phyloP scores from a whole-genome alignment of 106 monocot species.

The Dioscorea zingiberensis region DNA sequence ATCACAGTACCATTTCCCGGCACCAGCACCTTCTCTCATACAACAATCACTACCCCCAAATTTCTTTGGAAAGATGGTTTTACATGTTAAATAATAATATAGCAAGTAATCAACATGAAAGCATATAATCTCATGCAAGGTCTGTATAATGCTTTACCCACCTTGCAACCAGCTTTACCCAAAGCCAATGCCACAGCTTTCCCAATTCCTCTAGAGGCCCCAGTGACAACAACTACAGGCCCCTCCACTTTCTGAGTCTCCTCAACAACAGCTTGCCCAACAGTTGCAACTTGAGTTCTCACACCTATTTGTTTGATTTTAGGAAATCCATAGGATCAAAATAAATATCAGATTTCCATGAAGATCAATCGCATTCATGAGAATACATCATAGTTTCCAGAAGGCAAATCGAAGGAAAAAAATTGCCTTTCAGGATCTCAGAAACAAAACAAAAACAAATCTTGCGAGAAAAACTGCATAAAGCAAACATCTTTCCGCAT shows the following conservation, averaged over 20 bases:
- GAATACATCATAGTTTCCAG: not conserved
- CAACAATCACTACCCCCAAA: no score
- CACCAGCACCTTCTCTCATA: no score
- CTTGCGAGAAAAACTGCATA: not conserved
- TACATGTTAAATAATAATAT: not conserved
- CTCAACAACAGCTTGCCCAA: slow-evolving; percentile 35
- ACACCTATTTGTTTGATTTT: slow-evolving; percentile 36
- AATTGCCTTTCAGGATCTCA: no score
- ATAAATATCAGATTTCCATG: not conserved
- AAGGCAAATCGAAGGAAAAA: not conserved
- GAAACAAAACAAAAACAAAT: not conserved
- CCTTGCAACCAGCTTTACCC: slow-evolving; percentile 98
- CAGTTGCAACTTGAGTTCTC: slow-evolving; percentile 43
- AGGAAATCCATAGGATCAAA: not conserved
- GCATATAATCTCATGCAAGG: not conserved
- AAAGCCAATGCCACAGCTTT: slow-evolving; percentile 77
- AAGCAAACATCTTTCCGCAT: not conserved
- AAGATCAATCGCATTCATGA: not conserved
- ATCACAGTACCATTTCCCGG: no score
- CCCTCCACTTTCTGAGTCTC: slow-evolving; percentile 43
- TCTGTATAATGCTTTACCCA: slow-evolving; percentile 8
- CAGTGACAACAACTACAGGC: slow-evolving; percentile 84
- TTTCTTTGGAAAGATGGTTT: no score
- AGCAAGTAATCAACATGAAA: not conserved
- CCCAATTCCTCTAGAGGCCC: slow-evolving; percentile 96